phyloP scores from a whole-genome alignment of 306 rosid species.

The Citrullus colocynthis region DNA sequence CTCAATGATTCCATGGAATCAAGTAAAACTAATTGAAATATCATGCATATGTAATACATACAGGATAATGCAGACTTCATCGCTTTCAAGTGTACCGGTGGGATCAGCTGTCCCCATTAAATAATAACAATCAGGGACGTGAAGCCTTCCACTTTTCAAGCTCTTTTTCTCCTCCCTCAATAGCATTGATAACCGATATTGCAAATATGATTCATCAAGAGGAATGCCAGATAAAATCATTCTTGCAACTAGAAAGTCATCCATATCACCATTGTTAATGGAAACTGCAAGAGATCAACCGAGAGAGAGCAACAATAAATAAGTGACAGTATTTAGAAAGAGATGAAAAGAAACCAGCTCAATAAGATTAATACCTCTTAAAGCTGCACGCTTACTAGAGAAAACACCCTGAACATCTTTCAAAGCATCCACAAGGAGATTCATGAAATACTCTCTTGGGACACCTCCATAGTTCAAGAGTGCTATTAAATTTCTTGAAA shows the following conservation, averaged over 20 bases:
- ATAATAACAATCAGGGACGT: constrained; percentile 38
- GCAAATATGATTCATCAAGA: constrained; percentile 62
- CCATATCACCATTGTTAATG: constrained; percentile 33
- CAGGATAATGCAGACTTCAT: constrained; percentile 69
- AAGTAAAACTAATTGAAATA: background rate
- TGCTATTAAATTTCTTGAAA: constrained; percentile 45
- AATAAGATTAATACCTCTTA: constrained; percentile 29
- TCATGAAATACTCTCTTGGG: constrained; percentile 48
- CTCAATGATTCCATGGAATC: background rate
- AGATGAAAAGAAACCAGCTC: background rate
- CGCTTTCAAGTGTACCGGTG: constrained; percentile 29
- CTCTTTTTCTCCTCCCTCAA: constrained; percentile 26
- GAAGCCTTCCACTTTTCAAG: constrained; percentile 40
- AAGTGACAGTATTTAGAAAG: background rate
- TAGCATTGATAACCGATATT: constrained; percentile 25
- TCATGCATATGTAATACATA: constrained; percentile 17
- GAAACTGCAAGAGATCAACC: constrained; percentile 29
- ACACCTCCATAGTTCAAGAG: constrained; percentile 80
- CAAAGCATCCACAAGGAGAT: constrained; percentile 29
- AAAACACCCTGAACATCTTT: constrained; percentile 25
- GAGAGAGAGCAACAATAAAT: background rate
- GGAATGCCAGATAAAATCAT: constrained; percentile 68
- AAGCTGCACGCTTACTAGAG: constrained; percentile 43
- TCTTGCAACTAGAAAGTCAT: constrained; percentile 30
- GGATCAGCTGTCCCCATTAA: constrained; percentile 88